Base-by-base conservation (phyloP, 305 asterid species). In the Fraxinus baroniana region DNA sequence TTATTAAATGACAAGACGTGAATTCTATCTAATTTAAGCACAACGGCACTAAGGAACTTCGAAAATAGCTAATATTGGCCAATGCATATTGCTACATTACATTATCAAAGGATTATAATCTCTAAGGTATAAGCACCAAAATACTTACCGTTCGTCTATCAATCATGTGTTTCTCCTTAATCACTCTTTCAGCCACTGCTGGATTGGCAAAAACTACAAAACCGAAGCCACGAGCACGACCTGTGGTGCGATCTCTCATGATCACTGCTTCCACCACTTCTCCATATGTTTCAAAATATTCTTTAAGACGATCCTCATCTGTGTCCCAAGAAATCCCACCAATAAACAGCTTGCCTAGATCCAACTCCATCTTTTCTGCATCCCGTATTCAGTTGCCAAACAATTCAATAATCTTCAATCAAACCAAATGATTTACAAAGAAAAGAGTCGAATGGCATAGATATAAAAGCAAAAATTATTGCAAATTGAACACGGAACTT, bases 251-350 rank as follows among this genome's bases (percentile, higher is more conserved):
- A 84, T 91, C 95, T 79, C 90, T 85, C 95, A 91, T 90, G 89
- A 91, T 91, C 87, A 91, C 93, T 35, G 93, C 92, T 85, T 91
- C 95, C 80, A 88, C 90, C 73, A 91, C 94, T 80, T 90, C 88
- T 15, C 95, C 95, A 72, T 90, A 91, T 0, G 90, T 79, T 49
- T 87, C 91, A 81, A 91, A 91, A 84, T 91, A 91, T 83, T 90
- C 95, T 80, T 85, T 90, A 35, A 91, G 92, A 30, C 93, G 93
- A 64, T 91, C 93, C 83, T 91, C 95, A 74, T 91, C 87, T 1
- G 95, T 91, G 88, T 91, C 95, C 95, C 95, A 91, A 10, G 95
- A 91, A 84, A 91, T 90, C 44, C 95, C 95, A 82, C 95, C 95
- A 49, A 91, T 82, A 70, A 91, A 91, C 70, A 91, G 91, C 83